Percentiles rank a stretch among this genome's conserved stretches.
Evolutionary conservation across 2,329 filamentous ascomycete species (phyloP).

Genomic region (Aschersonia sp.): DNA sequence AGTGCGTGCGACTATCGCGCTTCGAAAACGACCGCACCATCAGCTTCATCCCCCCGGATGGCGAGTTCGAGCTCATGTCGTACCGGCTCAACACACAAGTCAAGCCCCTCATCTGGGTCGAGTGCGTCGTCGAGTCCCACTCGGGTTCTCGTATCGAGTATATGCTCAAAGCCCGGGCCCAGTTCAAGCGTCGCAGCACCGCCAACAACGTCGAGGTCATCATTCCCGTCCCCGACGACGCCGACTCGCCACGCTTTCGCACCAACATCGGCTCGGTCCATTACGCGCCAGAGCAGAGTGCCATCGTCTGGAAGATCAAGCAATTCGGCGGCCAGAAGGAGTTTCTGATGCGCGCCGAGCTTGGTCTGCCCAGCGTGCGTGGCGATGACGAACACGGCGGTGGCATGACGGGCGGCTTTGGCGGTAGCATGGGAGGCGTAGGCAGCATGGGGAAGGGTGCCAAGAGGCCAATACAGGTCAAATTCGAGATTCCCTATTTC

Average conservation of each 20-base stretch:
- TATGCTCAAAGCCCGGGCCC: conserved; percentile 95
- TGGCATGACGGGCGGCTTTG: conserved; percentile 95
- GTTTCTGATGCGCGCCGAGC: conserved; percentile 94
- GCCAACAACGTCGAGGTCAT: conserved; percentile 98
- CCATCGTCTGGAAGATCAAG: conserved; percentile 99
- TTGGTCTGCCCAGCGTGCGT: conserved; percentile 84
- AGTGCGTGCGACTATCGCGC: conserved; percentile 86
- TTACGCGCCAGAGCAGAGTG: conserved; percentile 92
- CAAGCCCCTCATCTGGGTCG: conserved; percentile 97
- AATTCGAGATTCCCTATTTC: conserved; percentile 99
- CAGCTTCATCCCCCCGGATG: conserved; percentile 95
- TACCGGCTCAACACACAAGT: conserved; percentile 98
- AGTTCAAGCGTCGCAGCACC: conserved; percentile 95
- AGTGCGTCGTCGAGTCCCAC: conserved; percentile 93
- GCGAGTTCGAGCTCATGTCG: conserved; percentile 98
- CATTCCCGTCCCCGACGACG: conserved; percentile 93
- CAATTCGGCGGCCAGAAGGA: conserved; percentile 98
- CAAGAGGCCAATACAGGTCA: conserved; percentile 95
- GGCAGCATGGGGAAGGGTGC: conserved; percentile 63
- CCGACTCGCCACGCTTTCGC: conserved; percentile 87
- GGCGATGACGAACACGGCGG: conserved; percentile 92
- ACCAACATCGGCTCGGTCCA: conserved; percentile 96
- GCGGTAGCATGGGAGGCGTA: conserved; percentile 89
- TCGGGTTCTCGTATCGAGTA: conserved; percentile 94
- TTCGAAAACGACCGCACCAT: conserved; percentile 99